Evolutionary conservation across 164 flowering plant genomes (phyloP), one percentile per base, ranked within the genome.

Genomic region (Santalum album): DNA sequence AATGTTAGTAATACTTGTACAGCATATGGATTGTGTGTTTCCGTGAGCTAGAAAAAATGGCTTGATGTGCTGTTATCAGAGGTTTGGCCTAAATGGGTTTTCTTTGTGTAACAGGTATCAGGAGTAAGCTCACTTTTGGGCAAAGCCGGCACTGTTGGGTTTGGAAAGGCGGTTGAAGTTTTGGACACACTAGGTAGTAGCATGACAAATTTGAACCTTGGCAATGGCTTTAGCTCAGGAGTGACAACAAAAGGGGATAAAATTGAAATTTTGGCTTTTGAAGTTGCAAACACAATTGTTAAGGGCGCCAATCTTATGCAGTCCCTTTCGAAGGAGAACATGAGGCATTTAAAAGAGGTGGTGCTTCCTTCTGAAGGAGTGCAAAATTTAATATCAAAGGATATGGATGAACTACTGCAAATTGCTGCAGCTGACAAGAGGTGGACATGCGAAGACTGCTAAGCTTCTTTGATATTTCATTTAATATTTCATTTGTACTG

Each of bases 391-490:
- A 73, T 86, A 53, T 84, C 95, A 2, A 78, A 71, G 72, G 88
- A 86, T 69, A 73, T 72, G 73, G 82, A 82, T 60, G 90, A 87
- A 52, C 84, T 90, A 42, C 66, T 79, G 23, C 78, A 78, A 53
- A 81, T 84, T 65, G 88, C 97, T 60, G 97, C 91, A 46, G 69
- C 91, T 58, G 97, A 89, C 72, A 89, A 89, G 73, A 89, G 97
- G 97, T 89, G 54, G 45, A 45, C 25, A 7, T 11, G 6, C 27
- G 3, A 25, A 14, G 27, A 56, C 22, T n/a, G n/a, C n/a, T 23
- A 20, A 38, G 39, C 40, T 50, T 25, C 14, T 50, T 29, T 0
- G 7, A n/a, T n/a, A n/a, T n/a, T n/a, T n/a, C n/a, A n/a, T n/a
- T n/a, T n/a, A 11, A 15, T 26, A 18, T 50, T 17, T 14, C 26